These are phyloP conservation scores for Eucalyptus polyanthemos DNA, from an alignment of 345 rosid genomes.

Conservation along the genomic window DNA sequence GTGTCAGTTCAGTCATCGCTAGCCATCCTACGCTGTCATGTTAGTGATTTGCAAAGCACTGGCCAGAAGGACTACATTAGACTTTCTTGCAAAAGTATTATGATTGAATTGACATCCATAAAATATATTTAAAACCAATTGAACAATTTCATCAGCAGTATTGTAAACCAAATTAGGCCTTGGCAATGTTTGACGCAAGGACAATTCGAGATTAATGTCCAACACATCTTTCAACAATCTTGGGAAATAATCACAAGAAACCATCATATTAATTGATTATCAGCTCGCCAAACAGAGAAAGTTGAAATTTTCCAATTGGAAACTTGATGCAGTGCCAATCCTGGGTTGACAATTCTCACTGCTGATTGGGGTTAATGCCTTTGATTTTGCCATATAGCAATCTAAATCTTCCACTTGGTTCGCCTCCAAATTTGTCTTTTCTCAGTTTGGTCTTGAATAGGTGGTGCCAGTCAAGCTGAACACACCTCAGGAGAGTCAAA, in stretches of 20 bases:
- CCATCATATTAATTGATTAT: not conserved
- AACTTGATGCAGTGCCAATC: not conserved
- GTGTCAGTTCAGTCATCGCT: too few relatives aligned
- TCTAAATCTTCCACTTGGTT: not conserved
- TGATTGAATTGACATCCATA: not conserved
- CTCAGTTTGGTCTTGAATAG: not conserved
- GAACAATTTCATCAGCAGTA: not conserved
- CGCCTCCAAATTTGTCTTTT: not conserved
- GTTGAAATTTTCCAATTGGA: not conserved
- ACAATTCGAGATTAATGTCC: not conserved
- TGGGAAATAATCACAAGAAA: not conserved
- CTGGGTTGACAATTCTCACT: not conserved
- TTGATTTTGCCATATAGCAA: not conserved
- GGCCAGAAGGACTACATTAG: not conserved
- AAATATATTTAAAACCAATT: not conserved
- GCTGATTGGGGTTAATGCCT: not conserved
- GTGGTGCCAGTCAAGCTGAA: not conserved
- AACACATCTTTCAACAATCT: not conserved
- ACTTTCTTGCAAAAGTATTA: not conserved
- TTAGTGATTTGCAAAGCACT: too few relatives aligned
- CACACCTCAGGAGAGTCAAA: not conserved
- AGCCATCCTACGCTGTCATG: accelerated
- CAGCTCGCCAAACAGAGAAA: not conserved
- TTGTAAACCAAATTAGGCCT: not conserved
- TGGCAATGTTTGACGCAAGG: not conserved